Conservation (phyloP, 176 grass and related monocot species). For the Bolboschoenus planiculmis region DNA sequence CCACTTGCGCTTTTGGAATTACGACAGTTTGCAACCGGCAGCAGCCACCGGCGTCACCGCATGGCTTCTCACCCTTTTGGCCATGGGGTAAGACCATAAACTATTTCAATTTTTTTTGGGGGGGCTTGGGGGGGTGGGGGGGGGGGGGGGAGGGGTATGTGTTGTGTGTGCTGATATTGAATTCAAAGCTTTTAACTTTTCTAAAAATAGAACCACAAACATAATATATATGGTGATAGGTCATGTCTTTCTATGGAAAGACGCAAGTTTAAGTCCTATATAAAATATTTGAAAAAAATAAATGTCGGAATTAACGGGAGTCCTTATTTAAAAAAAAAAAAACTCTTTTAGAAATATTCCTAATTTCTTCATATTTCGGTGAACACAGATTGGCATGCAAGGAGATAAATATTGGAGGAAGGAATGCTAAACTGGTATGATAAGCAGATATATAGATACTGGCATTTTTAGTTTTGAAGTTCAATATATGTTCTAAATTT, state of each 20-base stretch:
- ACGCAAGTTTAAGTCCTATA: too few relatives aligned
- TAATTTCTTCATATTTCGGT: background rate
- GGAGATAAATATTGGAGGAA: conserved; percentile 52
- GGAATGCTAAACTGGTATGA: conserved; percentile 68
- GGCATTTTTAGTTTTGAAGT: background rate
- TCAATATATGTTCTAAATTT: background rate
- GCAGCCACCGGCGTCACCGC: conserved; percentile 36
- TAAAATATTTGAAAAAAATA: too few relatives aligned
- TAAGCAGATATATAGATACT: background rate
- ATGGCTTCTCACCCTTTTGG: conserved; percentile 62
- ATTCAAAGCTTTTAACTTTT: too few relatives aligned
- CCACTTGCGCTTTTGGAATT: conserved; percentile 63
- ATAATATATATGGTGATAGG: too few relatives aligned
- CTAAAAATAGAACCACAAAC: too few relatives aligned
- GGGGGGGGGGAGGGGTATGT: too few relatives aligned
- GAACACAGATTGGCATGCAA: conserved; percentile 54
- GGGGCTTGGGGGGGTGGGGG: too few relatives aligned
- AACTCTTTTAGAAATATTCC: background rate
- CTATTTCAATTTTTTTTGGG: background rate
- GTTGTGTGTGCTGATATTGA: too few relatives aligned
- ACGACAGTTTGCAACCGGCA: conserved; percentile 54
- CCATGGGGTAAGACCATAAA: conserved; percentile 48
- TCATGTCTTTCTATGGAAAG: too few relatives aligned
- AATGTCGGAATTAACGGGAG: too few relatives aligned
- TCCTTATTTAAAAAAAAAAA: background rate